phyloP scores from a whole-genome alignment of 768 basidiomycete species.

The Pleurotus salmoneostramineus region DNA sequence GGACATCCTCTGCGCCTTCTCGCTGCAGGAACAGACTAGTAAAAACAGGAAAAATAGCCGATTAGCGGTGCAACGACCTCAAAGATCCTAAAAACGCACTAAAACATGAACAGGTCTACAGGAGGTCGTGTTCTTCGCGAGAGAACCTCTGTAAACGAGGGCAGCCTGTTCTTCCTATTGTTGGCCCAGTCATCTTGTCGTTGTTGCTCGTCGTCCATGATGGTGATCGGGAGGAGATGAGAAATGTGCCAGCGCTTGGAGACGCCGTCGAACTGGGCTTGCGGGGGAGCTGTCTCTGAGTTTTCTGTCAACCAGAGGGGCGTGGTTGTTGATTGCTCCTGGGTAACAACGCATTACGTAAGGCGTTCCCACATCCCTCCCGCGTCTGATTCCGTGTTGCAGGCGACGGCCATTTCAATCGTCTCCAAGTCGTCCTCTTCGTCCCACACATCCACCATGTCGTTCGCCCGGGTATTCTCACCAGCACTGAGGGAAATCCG shows the following conservation, averaged over 20 bases:
- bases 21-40: conserved; percentile 89
- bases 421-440: neutral
- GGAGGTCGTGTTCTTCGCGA: conserved; percentile 89
- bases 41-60: conserved; percentile 7
- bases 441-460: conserved; percentile 29
- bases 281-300: neutral
- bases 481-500: conserved; percentile 80
- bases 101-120: conserved; percentile 98
- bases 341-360: neutral
- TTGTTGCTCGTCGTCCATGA: conserved; percentile 52
- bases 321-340: conserved; percentile 2
- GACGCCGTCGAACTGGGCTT: conserved; percentile 1
- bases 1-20: conserved; percentile 92
- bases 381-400: neutral
- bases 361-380: neutral
- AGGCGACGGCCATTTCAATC: neutral
- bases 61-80: neutral
- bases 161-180: conserved; percentile 71
- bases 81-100: conserved; percentile 53
- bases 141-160: conserved; percentile 89
- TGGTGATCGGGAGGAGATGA: conserved; percentile 13
- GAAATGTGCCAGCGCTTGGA: conserved; percentile 10
- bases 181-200: conserved; percentile 72
- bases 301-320: conserved; percentile 1
- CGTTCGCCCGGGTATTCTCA: conserved; percentile 70